These are phyloP conservation scores for Psilocybe cyanescens DNA, from an alignment of 768 basidiomycete genomes.

Conservation along the genomic window DNA sequence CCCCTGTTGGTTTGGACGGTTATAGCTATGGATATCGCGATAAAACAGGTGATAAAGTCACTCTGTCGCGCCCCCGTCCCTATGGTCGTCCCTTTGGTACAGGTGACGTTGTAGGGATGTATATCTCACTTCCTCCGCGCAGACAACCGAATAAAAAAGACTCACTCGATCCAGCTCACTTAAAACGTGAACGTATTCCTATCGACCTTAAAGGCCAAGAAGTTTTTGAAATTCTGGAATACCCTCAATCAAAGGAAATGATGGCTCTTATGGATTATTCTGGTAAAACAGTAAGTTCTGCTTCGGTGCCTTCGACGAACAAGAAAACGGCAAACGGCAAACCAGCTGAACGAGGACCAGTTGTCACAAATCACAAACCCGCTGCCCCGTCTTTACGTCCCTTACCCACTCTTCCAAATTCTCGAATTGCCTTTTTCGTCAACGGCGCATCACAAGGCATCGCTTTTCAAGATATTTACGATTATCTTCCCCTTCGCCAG, in stretches of 20 bases:
- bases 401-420: slow-evolving; percentile 70
- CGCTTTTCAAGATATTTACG: slow-evolving; percentile 89
- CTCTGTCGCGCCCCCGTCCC: slow-evolving; percentile 76
- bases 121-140: slow-evolving; percentile 82
- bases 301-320: slow-evolving; percentile 57
- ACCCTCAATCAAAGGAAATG: slow-evolving; percentile 92
- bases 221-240: slow-evolving; percentile 94
- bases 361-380: slow-evolving; percentile 33
- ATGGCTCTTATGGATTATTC: slow-evolving; percentile 80
- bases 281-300: slow-evolving; percentile 57
- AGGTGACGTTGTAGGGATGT: slow-evolving; percentile 92
- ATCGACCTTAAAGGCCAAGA: slow-evolving; percentile 97
- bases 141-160: slow-evolving; percentile 64
- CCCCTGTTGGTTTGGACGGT: slow-evolving; percentile 90
- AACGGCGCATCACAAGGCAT: slow-evolving; percentile 85
- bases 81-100: slow-evolving; percentile 78
- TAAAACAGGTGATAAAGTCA: slow-evolving; percentile 90
- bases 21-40: slow-evolving; percentile 94
- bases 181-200: slow-evolving; percentile 88
- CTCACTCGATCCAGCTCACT: slow-evolving; percentile 76
- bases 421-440: slow-evolving; percentile 86
- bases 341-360: slow-evolving; percentile 62
- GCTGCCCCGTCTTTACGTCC: slow-evolving; percentile 55
- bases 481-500: slow-evolving; percentile 82
- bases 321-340: slow-evolving; percentile 77